Percentiles rank a stretch among this genome's conserved stretches.
Conservation (phyloP, 257 asterid species). For the Marsdenia floribunda region DNA sequence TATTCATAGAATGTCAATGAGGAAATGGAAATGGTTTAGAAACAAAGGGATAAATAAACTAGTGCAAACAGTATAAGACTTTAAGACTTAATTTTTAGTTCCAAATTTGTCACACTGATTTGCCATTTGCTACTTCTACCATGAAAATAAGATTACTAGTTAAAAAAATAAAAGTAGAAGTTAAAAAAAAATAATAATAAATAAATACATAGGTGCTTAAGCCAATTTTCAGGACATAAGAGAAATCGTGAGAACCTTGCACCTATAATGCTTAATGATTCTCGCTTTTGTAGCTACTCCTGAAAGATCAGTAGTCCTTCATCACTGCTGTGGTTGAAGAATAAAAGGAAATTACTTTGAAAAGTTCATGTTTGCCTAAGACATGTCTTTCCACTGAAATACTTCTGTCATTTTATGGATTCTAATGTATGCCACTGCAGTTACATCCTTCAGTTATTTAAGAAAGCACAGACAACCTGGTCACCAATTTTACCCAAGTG, state of each 20-base stretch:
- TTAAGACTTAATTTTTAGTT: neutral
- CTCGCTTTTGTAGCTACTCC: neutral
- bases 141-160: neutral
- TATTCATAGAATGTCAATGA: neutral
- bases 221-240: neutral
- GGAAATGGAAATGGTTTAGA: neutral
- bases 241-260: neutral
- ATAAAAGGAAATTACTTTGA: neutral
- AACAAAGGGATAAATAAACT: slow-evolving; percentile 1
- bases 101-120: neutral
- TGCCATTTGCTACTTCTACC: neutral
- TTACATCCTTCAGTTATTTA: neutral
- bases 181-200: no score
- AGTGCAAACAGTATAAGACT: neutral
- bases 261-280: neutral
- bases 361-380: neutral
- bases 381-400: neutral
- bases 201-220: neutral
- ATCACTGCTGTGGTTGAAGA: neutral
- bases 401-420: neutral
- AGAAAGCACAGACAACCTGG: no score
- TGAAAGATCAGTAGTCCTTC: neutral
- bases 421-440: neutral
- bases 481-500: neutral
- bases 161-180: neutral